Percentiles rank a stretch among this genome's conserved stretches.
Evolutionary conservation across 805 yeast species (phyloP).

Genomic region (Wickerhamiella sorbophila): DNA sequence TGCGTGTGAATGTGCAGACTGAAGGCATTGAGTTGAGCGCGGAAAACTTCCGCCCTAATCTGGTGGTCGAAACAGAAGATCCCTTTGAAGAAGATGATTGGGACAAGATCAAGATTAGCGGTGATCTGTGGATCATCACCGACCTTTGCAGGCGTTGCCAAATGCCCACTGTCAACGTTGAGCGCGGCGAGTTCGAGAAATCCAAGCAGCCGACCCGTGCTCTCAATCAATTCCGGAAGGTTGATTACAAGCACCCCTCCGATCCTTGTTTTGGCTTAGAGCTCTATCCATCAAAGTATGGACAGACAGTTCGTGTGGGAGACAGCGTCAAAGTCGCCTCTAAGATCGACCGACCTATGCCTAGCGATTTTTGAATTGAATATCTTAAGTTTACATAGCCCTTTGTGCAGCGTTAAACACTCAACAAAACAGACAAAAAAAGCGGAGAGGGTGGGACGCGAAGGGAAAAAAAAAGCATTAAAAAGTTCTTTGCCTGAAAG

Average conservation of each 20-base stretch:
- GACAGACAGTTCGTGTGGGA: conserved; percentile 18
- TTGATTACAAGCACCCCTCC: conserved; percentile 19
- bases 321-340: conserved; percentile 17
- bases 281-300: conserved; percentile 15
- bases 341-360: not conserved
- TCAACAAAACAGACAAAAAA: too few species aligned
- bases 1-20: conserved; percentile 13
- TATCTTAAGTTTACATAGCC: too few species aligned
- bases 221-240: conserved; percentile 20
- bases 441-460: too few species aligned
- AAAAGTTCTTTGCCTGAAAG: too few species aligned
- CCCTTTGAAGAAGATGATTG: conserved; percentile 26
- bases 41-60: conserved; percentile 24
- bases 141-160: conserved; percentile 22
- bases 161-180: conserved; percentile 22
- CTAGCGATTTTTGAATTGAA: not conserved
- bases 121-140: conserved; percentile 19
- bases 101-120: conserved; percentile 17
- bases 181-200: conserved; percentile 16
- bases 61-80: conserved; percentile 21
- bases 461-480: too few species aligned
- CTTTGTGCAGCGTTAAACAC: too few species aligned
- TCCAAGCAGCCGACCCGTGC: conserved; percentile 21
- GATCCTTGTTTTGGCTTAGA: conserved; percentile 23
- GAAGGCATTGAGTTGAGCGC: conserved; percentile 12